Base-by-base conservation (phyloP, 1,284 basidiomycete species). In the Schizopora paradoxa region DNA sequence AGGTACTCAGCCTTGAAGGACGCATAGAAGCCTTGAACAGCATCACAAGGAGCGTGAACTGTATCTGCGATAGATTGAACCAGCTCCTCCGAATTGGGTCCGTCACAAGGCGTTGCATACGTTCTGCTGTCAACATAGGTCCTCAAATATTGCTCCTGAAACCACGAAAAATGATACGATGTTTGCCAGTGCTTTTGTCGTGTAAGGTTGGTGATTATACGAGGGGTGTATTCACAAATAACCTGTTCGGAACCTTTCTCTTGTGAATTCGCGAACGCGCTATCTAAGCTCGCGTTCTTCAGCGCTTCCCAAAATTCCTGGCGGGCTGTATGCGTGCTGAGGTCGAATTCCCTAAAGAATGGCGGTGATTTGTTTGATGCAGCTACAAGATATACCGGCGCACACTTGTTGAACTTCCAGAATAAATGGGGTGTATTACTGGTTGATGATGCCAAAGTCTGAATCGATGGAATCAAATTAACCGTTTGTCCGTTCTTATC, bases 81-180 rank as follows among this genome's bases (percentile, higher is more conserved):
- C 45, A 63, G 62, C 21, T 54, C 55, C 18, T n/a, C 56, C 53
- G 13, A 59, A 59, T 76, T 70, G 16, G 62, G 61, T 41, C 72
- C 68, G 47, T 82, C 68, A 19, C 80, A 56, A 2, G 78, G 74
- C 0, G 77, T 80, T 23, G 58, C 57, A 5, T 67, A 68, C 11
- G 67, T 72, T 4, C 58, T 48, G 18, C 58, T 51, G 48, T 79
- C 69, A 18, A 75, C 61, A 48, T 68, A 76, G 47, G 68, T 70
- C 38, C 70, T 69, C 51, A 88, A 61, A 58, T 79, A 86, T 51
- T 76, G 74, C 36, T 65, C 73, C 59, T 88, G 85, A 56, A 79
- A 73, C 73, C 75, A 79, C 0, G 82, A 81, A 34, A 88, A 60
- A 34, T 67, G 66, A 54, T 86, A 87, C 4, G 67, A 61, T 5